phyloP scores from a whole-genome alignment of 768 basidiomycete genomes.

The Grammothele lineata region DNA sequence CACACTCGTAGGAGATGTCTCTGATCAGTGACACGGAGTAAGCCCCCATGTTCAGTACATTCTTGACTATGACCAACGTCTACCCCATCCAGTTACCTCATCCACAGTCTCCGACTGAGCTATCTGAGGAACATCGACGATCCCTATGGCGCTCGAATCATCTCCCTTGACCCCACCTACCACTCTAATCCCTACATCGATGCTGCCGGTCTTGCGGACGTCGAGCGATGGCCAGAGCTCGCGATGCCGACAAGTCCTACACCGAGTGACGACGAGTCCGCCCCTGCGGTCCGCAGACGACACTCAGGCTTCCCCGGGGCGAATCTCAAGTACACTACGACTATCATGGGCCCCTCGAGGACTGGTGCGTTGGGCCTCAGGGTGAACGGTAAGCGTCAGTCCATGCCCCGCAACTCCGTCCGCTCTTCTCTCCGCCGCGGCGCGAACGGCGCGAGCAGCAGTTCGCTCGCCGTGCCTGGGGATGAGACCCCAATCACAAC shows the following conservation, averaged over 20 bases:
- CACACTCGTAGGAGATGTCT: too few species aligned
- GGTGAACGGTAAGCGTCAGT: slow-evolving; percentile 56
- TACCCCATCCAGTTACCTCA: slow-evolving; percentile 50
- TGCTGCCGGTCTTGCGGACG: slow-evolving; percentile 75
- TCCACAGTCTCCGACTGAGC: slow-evolving; percentile 80
- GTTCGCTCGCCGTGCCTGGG: background rate
- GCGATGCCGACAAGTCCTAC: slow-evolving; percentile 64
- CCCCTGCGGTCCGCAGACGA: slow-evolving; percentile 31
- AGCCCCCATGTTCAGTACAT: slow-evolving; percentile 14
- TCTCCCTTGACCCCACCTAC: slow-evolving; percentile 76
- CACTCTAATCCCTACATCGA: slow-evolving; percentile 79
- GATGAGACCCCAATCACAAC: slow-evolving; percentile 9
- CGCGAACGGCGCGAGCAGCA: background rate
- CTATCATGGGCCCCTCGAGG: slow-evolving; percentile 73
- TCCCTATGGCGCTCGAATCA: slow-evolving; percentile 75
- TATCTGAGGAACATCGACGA: slow-evolving; percentile 90
- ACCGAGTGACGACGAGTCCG: slow-evolving; percentile 65
- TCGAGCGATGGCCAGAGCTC: slow-evolving; percentile 83
- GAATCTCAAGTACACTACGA: slow-evolving; percentile 77
- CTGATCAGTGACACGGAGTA: slow-evolving; percentile 64
- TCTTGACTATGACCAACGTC: background rate
- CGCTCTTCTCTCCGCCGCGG: slow-evolving; percentile 13
- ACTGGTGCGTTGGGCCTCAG: slow-evolving; percentile 75
- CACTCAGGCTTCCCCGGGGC: slow-evolving; percentile 42
- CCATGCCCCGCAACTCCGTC: slow-evolving; percentile 16